Evolutionary conservation across 441 rosid genomes (phyloP), one percentile per base, ranked within the genome.

Genomic region (Brassica hybrid): DNA sequence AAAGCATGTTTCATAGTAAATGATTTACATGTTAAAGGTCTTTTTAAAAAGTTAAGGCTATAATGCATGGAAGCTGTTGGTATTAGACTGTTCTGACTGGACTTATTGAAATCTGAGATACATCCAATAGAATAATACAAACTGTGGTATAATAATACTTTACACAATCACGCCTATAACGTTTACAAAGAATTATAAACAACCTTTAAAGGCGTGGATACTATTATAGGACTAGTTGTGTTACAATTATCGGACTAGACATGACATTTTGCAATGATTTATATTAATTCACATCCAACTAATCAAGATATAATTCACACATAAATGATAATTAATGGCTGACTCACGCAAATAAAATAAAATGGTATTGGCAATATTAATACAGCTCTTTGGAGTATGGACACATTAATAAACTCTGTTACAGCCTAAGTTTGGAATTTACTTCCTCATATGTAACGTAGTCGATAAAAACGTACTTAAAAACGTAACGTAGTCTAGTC

Each of bases 51-150:
- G 1, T 16, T 6, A 25, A 60, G 11, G 65, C 65, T 61, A 27
- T 2, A 60, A 61, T 8, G 19, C 10, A 25, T 6, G 16, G 36
- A 25, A 11, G 65, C n/a, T 61, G 38, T 61, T 13, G 65, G 65
- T 56, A 56, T 56, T 19, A 56, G 61, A 18, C 61, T 56, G 61
- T 1, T 56, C 61, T 56, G 27, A 18, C 61, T 56, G 61, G 61
- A 56, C 61, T 10, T 18, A 6, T 56, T 18, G 27, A 7, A 56
- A 19, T 56, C 27, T 56, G 61, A 56, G 27, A 56, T 61, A 6
- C 12, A 12, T 58, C 14, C 30, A 58, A 58, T 58, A 10, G 62
- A 58, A 58, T 19, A 58, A 9, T 18, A 58, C 62, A 58, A 12
- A 58, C 63, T 21, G 34, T 10, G 8, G 14, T 58, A 58, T 58